Percentiles rank a stretch among this genome's conserved stretches.
Evolutionary conservation across 257 asterid genomes (phyloP).

Genomic region (Salvia splendens): DNA sequence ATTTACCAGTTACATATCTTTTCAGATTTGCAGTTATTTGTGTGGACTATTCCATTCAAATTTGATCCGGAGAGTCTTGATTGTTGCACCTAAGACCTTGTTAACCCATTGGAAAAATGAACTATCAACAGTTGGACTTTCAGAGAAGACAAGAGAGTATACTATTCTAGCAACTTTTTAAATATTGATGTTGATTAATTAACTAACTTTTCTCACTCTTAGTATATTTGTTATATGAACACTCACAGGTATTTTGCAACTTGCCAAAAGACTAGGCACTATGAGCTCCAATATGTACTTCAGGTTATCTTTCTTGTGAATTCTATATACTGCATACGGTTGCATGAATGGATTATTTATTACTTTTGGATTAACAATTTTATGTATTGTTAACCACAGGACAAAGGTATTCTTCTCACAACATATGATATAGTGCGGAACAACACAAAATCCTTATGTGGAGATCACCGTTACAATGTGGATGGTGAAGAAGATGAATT

Average conservation of each 20-base stretch:
- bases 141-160: constrained; percentile 77
- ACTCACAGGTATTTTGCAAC: constrained; percentile 75
- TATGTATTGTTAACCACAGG: constrained; percentile 45
- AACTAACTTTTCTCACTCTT: constrained; percentile 6
- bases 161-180: constrained; percentile 31
- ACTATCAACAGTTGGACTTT: constrained; percentile 81
- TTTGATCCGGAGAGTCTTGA: constrained; percentile 67
- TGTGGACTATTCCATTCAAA: constrained; percentile 81
- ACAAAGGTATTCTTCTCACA: constrained; percentile 85
- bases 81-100: constrained; percentile 93
- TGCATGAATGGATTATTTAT: constrained; percentile 5
- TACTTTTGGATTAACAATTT: constrained; percentile 17
- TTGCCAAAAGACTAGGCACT: constrained; percentile 64
- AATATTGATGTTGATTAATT: not conserved
- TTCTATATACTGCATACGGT: constrained; percentile 12
- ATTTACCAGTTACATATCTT: constrained; percentile 22
- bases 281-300: constrained; percentile 87
- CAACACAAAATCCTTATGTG: constrained; percentile 67
- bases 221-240: constrained; percentile 21
- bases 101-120: constrained; percentile 89
- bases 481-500: constrained; percentile 61
- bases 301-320: constrained; percentile 56
- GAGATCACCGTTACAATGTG: constrained; percentile 45
- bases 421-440: constrained; percentile 91
- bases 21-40: constrained; percentile 80